Evolutionary conservation across 345 rosid genomes (phyloP).

Genomic region (Capsella bursapastoris): DNA sequence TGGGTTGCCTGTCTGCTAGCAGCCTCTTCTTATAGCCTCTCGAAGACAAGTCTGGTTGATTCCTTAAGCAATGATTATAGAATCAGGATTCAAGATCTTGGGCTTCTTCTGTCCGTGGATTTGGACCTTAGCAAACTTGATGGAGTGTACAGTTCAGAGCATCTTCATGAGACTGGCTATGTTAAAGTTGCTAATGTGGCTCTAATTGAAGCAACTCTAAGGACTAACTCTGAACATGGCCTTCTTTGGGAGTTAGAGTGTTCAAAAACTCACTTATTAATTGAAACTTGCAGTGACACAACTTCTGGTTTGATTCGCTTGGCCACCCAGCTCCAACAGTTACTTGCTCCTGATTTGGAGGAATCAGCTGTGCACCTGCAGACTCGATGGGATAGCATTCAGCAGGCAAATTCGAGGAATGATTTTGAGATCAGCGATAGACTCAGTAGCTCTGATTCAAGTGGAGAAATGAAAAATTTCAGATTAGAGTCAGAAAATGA

Average conservation of each 20-base stretch:
- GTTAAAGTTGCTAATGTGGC: conserved; percentile 82
- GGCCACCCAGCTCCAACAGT: conserved; percentile 79
- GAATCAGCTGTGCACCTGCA: conserved; percentile 86
- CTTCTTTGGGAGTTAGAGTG: conserved; percentile 83
- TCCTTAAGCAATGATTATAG: conserved; percentile 55
- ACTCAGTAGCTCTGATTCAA: conserved; percentile 44
- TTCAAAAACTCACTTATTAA: conserved; percentile 61
- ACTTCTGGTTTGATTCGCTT: conserved; percentile 75
- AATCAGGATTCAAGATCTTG: conserved; percentile 79
- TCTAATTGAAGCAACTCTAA: conserved; percentile 65
- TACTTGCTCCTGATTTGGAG: conserved; percentile 92
- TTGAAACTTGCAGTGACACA: conserved; percentile 91
- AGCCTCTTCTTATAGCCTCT: conserved; percentile 76
- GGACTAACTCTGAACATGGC: conserved; percentile 59
- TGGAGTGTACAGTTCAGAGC: conserved; percentile 59
- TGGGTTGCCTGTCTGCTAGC: conserved; percentile 81
- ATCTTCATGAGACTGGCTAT: conserved; percentile 72
- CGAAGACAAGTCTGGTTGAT: conserved; percentile 50
- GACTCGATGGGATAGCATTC: conserved; percentile 74
- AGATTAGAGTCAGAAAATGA: conserved; percentile 44
- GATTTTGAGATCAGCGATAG: conserved; percentile 47
- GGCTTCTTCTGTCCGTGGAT: conserved; percentile 76
- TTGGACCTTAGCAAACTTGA: conserved; percentile 53
- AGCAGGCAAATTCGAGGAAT: conserved; percentile 56
- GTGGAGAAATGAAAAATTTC: conserved; percentile 49